Evolutionary conservation across 345 rosid species (phyloP).

Genomic region (Dovyalis caffra): DNA sequence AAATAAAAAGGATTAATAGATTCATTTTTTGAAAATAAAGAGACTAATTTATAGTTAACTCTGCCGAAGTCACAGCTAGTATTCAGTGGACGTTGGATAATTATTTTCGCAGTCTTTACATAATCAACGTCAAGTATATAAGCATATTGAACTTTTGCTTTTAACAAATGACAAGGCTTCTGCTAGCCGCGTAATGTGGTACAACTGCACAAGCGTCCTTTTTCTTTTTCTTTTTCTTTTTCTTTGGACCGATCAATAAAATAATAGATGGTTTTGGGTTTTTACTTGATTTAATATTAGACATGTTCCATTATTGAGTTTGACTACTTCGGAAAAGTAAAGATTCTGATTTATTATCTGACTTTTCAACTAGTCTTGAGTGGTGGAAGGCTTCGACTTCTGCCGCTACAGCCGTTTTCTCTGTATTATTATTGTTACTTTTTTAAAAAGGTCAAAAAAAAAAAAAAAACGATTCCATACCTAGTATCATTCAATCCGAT

Average conservation of each 20-base stretch:
- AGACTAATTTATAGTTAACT: too few relatives aligned
- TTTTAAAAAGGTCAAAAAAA: too few relatives aligned
- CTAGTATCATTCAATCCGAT: too few relatives aligned
- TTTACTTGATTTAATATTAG: background rate
- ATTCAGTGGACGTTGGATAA: too few relatives aligned
- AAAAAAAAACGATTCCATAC: too few relatives aligned
- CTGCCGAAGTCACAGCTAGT: too few relatives aligned
- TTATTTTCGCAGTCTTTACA: too few relatives aligned
- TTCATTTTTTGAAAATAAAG: too few relatives aligned
- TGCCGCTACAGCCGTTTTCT: too few relatives aligned
- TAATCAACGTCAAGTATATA: background rate
- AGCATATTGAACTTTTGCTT: background rate
- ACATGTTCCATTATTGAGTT: background rate
- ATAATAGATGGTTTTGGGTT: background rate
- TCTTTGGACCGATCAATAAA: background rate
- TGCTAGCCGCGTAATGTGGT: conserved; percentile 1
- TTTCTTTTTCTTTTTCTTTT: background rate
- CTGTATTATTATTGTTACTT: too few relatives aligned
- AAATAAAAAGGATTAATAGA: too few relatives aligned
- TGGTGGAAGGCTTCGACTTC: background rate
- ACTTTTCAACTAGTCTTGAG: background rate
- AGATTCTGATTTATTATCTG: background rate
- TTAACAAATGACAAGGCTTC: background rate
- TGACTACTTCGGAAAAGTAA: background rate
- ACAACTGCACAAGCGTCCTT: too few relatives aligned